Base-by-base conservation (phyloP, 78 protist species). In the Speleostelium caveatum region DNA sequence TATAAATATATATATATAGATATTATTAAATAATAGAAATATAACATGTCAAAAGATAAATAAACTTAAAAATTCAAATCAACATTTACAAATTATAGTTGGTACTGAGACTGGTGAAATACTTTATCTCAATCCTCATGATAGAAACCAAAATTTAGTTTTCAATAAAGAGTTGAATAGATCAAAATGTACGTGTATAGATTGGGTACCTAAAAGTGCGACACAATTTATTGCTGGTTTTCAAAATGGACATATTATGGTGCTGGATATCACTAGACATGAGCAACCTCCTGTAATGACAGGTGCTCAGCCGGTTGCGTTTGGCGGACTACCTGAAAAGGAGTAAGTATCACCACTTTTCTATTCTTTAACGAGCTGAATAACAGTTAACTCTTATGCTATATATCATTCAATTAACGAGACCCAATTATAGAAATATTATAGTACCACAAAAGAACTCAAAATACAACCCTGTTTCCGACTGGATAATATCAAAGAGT, bases 41-140 rank as follows among this genome's bases (percentile, higher is more conserved):
- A n/a, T 62, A 28, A 60, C 75, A 14, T 83, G 91, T 49, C 51
- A 45, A 39, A 83, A 69, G 33, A 65, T 83, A 19, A 69, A 69
- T 39, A 53, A 59, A 58, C 4, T 38, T 26, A 67, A 58, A 36
- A 77, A 58, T 30, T n/a, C 19, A 8, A 35, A 1, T 7, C n/a
- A 30, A 17, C 42, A 35, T 5, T 36, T 83, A n/a, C 51, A 68
- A n/a, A 30, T 83, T 8, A 59, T 83, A 36, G 38, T 69, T 68
- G 91, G 91, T 26, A 83, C 79, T 10, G 91, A 83, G 7, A 36
- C 73, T 28, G 91, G 91, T 22, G 91, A 83, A 32, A 67, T 83
- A 0, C 45, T n/a, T 38, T 59, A 56, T 41, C 32, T 83, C 30
- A 79, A 83, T 28, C 79, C 73, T 19, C 8, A 38, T 30, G 68